phyloP scores from a whole-genome alignment of 805 yeast genomes.

The Monosporozyma aquatica region DNA sequence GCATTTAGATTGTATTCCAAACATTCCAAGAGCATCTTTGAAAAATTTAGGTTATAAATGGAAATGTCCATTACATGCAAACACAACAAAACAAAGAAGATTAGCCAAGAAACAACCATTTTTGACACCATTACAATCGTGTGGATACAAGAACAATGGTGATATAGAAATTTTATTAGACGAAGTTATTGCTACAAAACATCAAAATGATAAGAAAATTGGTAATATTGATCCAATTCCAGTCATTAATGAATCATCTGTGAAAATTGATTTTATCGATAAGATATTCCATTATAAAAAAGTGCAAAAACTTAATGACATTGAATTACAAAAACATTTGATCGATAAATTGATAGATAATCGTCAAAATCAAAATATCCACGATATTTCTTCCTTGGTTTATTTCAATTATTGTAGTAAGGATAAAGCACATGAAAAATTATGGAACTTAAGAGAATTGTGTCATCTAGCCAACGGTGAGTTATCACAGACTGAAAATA shows the following conservation, averaged over 20 bases:
- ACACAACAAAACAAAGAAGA: slow-evolving; percentile 29
- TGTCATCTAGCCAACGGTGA: slow-evolving; percentile 34
- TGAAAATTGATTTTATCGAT: slow-evolving; percentile 23
- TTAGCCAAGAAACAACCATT: slow-evolving; percentile 43
- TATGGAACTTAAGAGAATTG: slow-evolving; percentile 40
- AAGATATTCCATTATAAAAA: slow-evolving; percentile 30
- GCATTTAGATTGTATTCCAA: slow-evolving; percentile 78
- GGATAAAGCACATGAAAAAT: slow-evolving; percentile 21
- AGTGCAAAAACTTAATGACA: slow-evolving; percentile 31
- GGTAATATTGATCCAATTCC: slow-evolving; percentile 16
- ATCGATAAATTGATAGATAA: slow-evolving; percentile 23
- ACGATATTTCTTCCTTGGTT: slow-evolving; percentile 23
- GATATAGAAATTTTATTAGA: slow-evolving; percentile 48
- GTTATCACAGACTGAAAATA: slow-evolving; percentile 9
- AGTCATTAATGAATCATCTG: slow-evolving; percentile 18
- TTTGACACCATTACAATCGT: slow-evolving; percentile 45
- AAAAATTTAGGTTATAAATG: slow-evolving; percentile 72
- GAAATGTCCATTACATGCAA: slow-evolving; percentile 83
- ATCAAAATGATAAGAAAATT: slow-evolving; percentile 4
- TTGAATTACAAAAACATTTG: slow-evolving; percentile 28
- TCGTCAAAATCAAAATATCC: slow-evolving; percentile 2
- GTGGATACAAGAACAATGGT: slow-evolving; percentile 47
- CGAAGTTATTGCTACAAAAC: slow-evolving; percentile 26
- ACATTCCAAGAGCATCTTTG: slow-evolving; percentile 62
- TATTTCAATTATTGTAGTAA: slow-evolving; percentile 32